Percentiles rank a stretch among this genome's conserved stretches.
Evolutionary conservation across 1,284 basidiomycete species (phyloP).

Genomic region (Papiliotrema fonsecae): DNA sequence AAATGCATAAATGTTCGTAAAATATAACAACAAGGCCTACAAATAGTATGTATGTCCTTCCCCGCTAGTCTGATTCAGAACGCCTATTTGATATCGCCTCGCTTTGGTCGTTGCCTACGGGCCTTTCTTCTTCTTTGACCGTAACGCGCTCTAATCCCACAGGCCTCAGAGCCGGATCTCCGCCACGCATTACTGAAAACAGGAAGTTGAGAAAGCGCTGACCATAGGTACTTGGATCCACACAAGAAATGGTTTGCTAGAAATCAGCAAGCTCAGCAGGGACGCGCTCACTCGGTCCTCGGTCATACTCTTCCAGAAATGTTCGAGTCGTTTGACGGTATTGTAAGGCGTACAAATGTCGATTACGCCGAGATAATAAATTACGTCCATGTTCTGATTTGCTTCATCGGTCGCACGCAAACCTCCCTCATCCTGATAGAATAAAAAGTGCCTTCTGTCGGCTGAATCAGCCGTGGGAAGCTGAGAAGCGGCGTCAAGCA

Average conservation of each 20-base stretch:
- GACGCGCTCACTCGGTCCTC: constrained; percentile 68
- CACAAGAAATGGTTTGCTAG: constrained; percentile 91
- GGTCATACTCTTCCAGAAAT: constrained; percentile 84
- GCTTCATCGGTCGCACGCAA: constrained; percentile 80
- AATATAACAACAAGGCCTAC: no score
- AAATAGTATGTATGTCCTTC: no score
- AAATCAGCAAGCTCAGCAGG: not conserved
- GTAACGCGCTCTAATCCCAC: constrained; percentile 17
- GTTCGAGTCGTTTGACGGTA: constrained; percentile 73
- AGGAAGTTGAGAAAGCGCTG: constrained; percentile 83
- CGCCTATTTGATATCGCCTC: not conserved
- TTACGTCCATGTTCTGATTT: constrained; percentile 67
- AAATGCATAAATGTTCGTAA: not conserved
- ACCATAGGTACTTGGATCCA: constrained; percentile 76
- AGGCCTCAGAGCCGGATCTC: constrained; percentile 50
- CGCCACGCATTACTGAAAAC: constrained; percentile 77
- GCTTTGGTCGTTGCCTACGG: not conserved
- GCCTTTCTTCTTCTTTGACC: constrained; percentile 1
- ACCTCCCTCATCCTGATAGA: constrained; percentile 97
- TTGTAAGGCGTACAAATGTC: constrained; percentile 91
- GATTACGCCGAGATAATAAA: constrained; percentile 93
- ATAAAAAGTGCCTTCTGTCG: constrained; percentile 80
- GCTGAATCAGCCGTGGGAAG: constrained; percentile 62
- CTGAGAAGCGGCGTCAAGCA: constrained; percentile 59
- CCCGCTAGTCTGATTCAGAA: no score